Evolutionary conservation across 257 asterid species (phyloP).

Genomic region (Rehmannia glutinosa): DNA sequence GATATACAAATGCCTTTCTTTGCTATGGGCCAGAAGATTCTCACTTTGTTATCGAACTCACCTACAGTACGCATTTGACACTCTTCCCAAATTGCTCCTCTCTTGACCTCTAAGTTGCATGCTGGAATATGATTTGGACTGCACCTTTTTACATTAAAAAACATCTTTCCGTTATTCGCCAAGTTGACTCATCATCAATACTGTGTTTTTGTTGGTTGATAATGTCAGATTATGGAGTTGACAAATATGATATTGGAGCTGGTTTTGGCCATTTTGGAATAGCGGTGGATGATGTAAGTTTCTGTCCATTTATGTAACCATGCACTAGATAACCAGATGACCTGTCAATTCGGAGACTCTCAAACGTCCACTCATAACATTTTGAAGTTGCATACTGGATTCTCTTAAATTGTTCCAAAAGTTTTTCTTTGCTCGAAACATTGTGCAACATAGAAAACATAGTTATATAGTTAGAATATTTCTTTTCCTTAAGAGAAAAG

Average conservation of each 20-base stretch:
- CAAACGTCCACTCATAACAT: neutral
- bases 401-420: no score
- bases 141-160: neutral
- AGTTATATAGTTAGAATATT: no score
- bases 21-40: conserved; percentile 99
- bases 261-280: conserved; percentile 97
- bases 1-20: conserved; percentile 93
- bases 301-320: conserved; percentile 12
- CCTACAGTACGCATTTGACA: conserved; percentile 74
- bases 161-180: neutral
- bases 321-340: neutral
- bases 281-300: conserved; percentile 96
- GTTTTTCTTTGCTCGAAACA: no score
- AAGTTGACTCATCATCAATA: conserved; percentile 11
- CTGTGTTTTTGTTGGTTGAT: conserved; percentile 22
- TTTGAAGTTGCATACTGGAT: conserved; percentile 11
- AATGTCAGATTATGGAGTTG: conserved; percentile 87
- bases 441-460: no score
- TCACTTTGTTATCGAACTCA: conserved; percentile 94
- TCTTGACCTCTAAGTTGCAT: neutral
- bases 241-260: conserved; percentile 82
- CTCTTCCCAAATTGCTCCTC: conserved; percentile 3
- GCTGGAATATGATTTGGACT: conserved; percentile 12
- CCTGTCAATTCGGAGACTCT: neutral
- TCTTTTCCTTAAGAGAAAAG: no score